phyloP scores from a whole-genome alignment of 176 grass and related monocot genomes.

The Dendrocalamus sinicus region DNA sequence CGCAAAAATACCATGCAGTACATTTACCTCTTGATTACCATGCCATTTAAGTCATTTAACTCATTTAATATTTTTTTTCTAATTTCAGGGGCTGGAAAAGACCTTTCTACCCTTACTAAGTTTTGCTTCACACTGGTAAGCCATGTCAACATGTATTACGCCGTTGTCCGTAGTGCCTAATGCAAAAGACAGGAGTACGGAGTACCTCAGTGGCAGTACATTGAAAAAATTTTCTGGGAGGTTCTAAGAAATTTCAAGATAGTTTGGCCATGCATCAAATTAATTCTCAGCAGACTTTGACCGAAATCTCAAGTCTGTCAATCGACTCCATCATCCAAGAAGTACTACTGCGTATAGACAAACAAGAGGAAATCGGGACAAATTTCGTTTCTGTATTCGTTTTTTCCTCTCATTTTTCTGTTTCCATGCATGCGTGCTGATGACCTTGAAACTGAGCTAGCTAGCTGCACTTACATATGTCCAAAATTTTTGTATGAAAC shows the following conservation, averaged over 20 bases:
- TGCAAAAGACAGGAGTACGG: neutral
- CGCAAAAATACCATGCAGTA: no score
- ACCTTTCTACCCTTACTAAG: no score
- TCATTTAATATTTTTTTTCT: no score
- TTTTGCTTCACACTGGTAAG: no score
- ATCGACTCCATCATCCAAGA: no score
- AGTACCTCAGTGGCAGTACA: neutral
- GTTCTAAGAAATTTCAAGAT: neutral
- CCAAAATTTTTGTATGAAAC: neutral
- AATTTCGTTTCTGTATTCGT: neutral
- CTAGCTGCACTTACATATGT: neutral
- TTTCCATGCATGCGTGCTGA: neutral
- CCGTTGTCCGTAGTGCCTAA: neutral
- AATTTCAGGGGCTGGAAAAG: no score
- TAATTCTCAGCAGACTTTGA: neutral
- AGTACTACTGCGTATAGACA: neutral
- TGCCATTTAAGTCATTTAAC: no score
- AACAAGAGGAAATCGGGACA: neutral
- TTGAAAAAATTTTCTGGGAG: neutral
- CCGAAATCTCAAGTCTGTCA: neutral
- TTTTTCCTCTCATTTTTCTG: no score
- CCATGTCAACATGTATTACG: no score
- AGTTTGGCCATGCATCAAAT: neutral
- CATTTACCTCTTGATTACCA: no score
- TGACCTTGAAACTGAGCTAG: neutral